These are phyloP conservation scores for Aureobasidium sp. DNA, from an alignment of 2,329 filamentous ascomycete species.

Conservation along the genomic window DNA sequence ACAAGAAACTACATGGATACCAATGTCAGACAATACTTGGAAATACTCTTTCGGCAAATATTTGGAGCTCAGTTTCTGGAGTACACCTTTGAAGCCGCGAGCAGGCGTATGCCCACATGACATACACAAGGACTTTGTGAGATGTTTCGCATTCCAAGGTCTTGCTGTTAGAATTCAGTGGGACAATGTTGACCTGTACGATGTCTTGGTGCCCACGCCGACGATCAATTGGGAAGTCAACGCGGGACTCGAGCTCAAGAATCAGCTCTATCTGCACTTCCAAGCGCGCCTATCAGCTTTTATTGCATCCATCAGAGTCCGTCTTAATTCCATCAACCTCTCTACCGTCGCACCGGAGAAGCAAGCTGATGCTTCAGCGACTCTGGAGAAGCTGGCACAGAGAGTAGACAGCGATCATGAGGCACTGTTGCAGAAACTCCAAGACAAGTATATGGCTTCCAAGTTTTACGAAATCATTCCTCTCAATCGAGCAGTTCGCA, in stretches of 20 bases:
- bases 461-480: slow-evolving; percentile 97
- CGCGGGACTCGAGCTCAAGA: slow-evolving; percentile 84
- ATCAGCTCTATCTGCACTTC: slow-evolving; percentile 75
- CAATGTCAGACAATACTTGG: slow-evolving; percentile 91
- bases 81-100: slow-evolving; percentile 66
- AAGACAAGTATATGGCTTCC: slow-evolving; percentile 84
- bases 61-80: slow-evolving; percentile 95
- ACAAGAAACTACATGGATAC: slow-evolving; percentile 78
- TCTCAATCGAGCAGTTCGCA: slow-evolving; percentile 77
- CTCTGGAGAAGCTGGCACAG: slow-evolving; percentile 70
- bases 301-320: slow-evolving; percentile 74
- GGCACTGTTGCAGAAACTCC: slow-evolving; percentile 64
- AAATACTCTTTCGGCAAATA: slow-evolving; percentile 99
- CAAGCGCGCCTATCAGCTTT: slow-evolving; percentile 79
- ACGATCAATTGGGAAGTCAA: slow-evolving; percentile 97
- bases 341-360: slow-evolving; percentile 88
- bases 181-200: slow-evolving; percentile 83
- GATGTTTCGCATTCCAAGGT: slow-evolving; percentile 85
- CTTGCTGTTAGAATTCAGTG: slow-evolving; percentile 84
- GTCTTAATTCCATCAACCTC: slow-evolving; percentile 80
- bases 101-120: slow-evolving; percentile 80
- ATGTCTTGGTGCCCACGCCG: slow-evolving; percentile 84
- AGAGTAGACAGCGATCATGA: slow-evolving; percentile 78
- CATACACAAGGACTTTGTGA: slow-evolving; percentile 81
- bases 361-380: slow-evolving; percentile 67